A percentile compares a stretch with the other conserved stretches of the same genome.
Evolutionary conservation across 2,329 filamentous ascomycete genomes (phyloP).

Genomic region (Lecanoromycetidae sp.): DNA sequence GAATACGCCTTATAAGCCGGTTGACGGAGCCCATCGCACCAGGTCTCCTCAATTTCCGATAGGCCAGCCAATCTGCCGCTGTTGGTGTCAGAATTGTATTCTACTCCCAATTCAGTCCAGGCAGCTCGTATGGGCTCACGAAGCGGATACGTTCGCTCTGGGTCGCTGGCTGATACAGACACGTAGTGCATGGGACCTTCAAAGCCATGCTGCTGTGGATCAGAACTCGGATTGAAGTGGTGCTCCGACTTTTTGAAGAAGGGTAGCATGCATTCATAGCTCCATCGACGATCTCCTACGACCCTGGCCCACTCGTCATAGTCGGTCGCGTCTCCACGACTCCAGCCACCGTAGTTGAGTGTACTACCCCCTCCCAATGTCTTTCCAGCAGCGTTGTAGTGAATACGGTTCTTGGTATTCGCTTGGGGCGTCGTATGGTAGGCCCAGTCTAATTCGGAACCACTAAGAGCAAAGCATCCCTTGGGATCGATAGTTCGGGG

Average conservation of each 20-base stretch:
- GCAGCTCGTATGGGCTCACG: conserved; percentile 7
- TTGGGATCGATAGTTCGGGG: conserved; percentile 17
- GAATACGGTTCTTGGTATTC: conserved; percentile 21
- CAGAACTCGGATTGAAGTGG: background rate
- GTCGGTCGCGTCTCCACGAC: conserved; percentile 17
- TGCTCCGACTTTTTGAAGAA: conserved; percentile 18
- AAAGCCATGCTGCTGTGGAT: background rate
- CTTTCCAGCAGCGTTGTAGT: conserved; percentile 24
- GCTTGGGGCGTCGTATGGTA: conserved; percentile 25
- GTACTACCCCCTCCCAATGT: conserved; percentile 22
- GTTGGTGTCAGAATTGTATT: background rate
- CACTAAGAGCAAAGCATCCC: conserved; percentile 20
- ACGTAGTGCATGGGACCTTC: background rate
- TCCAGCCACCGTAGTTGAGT: conserved; percentile 21
- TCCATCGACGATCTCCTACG: conserved; percentile 20
- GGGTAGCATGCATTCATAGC: conserved; percentile 19
- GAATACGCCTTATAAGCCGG: background rate
- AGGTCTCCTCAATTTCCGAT: background rate
- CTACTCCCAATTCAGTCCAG: background rate
- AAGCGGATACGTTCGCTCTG: conserved; percentile 15
- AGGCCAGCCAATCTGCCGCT: background rate
- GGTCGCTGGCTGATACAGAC: background rate
- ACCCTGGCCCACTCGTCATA: conserved; percentile 20
- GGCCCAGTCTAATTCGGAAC: conserved; percentile 25
- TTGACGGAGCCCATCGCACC: conserved; percentile 5